phyloP scores from a whole-genome alignment of 345 rosid genomes.

The Euphorbia lathyris region DNA sequence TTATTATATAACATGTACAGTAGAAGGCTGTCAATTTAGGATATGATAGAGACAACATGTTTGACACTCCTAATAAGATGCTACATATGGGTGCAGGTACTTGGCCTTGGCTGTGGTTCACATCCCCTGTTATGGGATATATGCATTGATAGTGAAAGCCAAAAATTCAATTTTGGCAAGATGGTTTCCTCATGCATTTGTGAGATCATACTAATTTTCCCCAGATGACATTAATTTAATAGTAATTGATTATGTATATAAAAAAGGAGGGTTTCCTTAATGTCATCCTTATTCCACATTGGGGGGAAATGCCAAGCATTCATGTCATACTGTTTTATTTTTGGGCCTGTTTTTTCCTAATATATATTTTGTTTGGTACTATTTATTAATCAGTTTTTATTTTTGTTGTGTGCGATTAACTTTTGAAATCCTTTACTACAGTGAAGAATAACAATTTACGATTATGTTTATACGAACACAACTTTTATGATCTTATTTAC shows the following conservation, averaged over 20 bases:
- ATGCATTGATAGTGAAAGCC: conserved; percentile 47
- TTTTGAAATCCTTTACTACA: too few relatives aligned
- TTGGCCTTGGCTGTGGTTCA: conserved; percentile 50
- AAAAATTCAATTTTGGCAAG: conserved; percentile 38
- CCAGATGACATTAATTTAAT: too few relatives aligned
- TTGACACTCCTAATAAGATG: too few relatives aligned
- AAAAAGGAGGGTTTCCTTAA: neutral
- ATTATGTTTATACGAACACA: too few relatives aligned
- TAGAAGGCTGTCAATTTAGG: too few relatives aligned
- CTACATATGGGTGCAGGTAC: conserved; percentile 44
- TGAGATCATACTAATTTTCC: conserved; percentile 26
- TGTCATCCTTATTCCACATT: neutral
- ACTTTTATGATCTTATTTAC: too few relatives aligned
- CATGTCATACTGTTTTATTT: neutral
- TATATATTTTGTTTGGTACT: neutral
- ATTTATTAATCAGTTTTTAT: neutral
- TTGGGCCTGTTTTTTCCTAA: neutral
- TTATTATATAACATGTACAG: too few relatives aligned
- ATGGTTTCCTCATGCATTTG: conserved; percentile 50
- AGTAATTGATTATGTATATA: neutral
- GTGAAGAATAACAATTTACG: too few relatives aligned
- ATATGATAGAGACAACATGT: too few relatives aligned
- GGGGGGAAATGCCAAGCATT: neutral
- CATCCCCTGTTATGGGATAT: conserved; percentile 74
- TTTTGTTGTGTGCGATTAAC: neutral